Base-by-base conservation (phyloP, 768 basidiomycete genomes). In the Trametes gibbosa region DNA sequence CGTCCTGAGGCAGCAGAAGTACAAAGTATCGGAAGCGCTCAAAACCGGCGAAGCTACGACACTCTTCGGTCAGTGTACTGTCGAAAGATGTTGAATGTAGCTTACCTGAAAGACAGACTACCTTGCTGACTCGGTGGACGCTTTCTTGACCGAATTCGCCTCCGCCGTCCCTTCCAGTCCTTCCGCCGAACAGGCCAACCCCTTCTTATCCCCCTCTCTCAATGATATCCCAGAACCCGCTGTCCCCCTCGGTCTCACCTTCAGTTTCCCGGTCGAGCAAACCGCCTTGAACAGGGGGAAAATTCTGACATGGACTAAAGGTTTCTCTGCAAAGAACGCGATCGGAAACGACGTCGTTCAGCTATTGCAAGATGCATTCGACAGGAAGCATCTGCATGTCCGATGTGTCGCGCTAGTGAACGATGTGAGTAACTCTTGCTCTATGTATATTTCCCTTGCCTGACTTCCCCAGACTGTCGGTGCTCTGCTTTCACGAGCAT, bases 231-330 rank as follows among this genome's bases (percentile, higher is more conserved):
- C 62, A 35, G 53, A 63, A n/a, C 57, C 61, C 23, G 65, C 70
- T 17, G 64, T 89, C 39, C 81, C 84, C 29, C 86, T 99, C 2
- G 97, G 96, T 9, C 81, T 99, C 51, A 98, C 97, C 0, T 99
- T 98, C 73, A 95, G 92, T 27, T 97, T 98, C 78, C 97, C 97
- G 1, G 97, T 98, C 27, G 93, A 97, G 67, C 97, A 99, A 71
- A 94, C 92, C 0, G 95, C 97, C 0, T 81, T 98, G 23, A 88
- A 88, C 66, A 84, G 86, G 23, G 97, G 97, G 0, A 91, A 86
- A 60, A 88, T 99, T 61, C 77, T 98, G 35, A 96, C 91, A 0
- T 95, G 92, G 92, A 98, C 92, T 3, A 96, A 98, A 74, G 97
- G 95, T 3, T 98, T 97, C 72, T 73, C 88, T n/a, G 93, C 92